Base-by-base conservation (phyloP, 108 stramenopile genomes). In the Nitzschia putrida region DNA sequence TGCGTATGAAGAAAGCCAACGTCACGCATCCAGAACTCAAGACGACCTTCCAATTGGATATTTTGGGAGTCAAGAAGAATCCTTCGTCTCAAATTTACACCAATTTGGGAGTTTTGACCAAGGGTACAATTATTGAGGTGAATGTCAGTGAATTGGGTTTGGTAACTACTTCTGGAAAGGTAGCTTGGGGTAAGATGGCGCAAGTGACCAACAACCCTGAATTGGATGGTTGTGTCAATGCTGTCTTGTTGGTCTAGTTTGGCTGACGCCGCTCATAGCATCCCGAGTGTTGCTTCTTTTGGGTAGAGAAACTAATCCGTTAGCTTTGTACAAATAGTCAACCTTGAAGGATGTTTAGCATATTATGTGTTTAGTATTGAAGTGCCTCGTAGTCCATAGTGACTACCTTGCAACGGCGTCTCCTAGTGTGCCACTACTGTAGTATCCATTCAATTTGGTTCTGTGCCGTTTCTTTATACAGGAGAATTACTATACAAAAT, bases 21-120 rank as follows among this genome's bases (percentile, higher is more conserved):
- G 98, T 99, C 42, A 99, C 99, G 0, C 99, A 99, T 86, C 99
- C 99, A 7, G 99, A 99, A 77, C 87, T 99, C 23, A 96, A 99
- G 74, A 95, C 99, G 9, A 98, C 96, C 41, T 98, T 99, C 74
- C 96, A 97, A 73, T 75, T 99, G 77, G 98, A 98, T 76, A 98
- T 99, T 58, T 61, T 99, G 23, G 96, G 97, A 20, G 99, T 99
- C 25, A 98, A 98, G 85, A 99, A 99, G 85, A 99, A 99, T 83
- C 99, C 99, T 6, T 88, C 87, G 41, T 87, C 81, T 8, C 79
- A 79, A 53, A 76, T 96, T 42, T 99, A 97, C 76, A 97, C 96
- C 21, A 93, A 96, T 67, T 85, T 99, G 65, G 99, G 99, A 44
- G 99, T 99, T 18, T 88, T 99, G 80, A 98, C 98, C 26, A 99